Conservation (phyloP, 176 grass and related monocot species). For the Phyllostachys edulis region DNA sequence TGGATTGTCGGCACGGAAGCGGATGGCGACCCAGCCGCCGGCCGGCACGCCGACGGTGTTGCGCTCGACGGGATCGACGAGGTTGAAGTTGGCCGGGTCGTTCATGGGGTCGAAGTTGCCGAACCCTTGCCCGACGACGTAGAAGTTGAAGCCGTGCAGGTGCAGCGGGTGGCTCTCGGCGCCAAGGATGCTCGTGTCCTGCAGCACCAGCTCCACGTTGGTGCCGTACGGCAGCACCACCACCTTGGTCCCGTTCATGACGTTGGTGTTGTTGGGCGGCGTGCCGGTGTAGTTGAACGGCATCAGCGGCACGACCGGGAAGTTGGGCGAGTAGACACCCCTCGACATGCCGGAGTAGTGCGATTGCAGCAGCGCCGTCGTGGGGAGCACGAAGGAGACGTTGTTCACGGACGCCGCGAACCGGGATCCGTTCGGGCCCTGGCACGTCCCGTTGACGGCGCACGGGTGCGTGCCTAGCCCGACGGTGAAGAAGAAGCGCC, state of each 20-base stretch:
- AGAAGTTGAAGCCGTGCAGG: slow-evolving; percentile 81
- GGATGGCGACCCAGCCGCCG: slow-evolving; percentile 68
- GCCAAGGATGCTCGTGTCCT: slow-evolving; percentile 70
- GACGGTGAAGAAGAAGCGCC: slow-evolving; percentile 71
- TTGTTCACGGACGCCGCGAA: slow-evolving; percentile 73
- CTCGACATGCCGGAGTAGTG: slow-evolving; percentile 44
- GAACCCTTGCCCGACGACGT: slow-evolving; percentile 56
- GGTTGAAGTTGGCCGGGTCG: slow-evolving; percentile 56
- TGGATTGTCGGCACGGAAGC: slow-evolving; percentile 81
- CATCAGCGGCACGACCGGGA: slow-evolving; percentile 12
- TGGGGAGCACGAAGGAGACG: slow-evolving; percentile 63
- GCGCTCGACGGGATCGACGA: slow-evolving; percentile 65
- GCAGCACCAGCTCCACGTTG: slow-evolving; percentile 68
- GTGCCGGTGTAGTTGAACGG: slow-evolving; percentile 80
- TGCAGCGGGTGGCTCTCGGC: slow-evolving; percentile 87
- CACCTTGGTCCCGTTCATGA: slow-evolving; percentile 59
- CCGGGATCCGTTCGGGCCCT: slow-evolving; percentile 65
- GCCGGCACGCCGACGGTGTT: slow-evolving; percentile 73
- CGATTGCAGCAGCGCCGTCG: slow-evolving; percentile 55
- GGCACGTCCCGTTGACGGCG: slow-evolving; percentile 56
- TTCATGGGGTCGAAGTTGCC: slow-evolving; percentile 54
- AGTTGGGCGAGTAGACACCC: slow-evolving; percentile 54
- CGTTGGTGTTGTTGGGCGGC: slow-evolving; percentile 71
- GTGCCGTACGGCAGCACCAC: slow-evolving; percentile 50
- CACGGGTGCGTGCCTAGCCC: slow-evolving; percentile 76